phyloP scores from a whole-genome alignment of 257 asterid species.

The Solanum megistacrolobum region DNA sequence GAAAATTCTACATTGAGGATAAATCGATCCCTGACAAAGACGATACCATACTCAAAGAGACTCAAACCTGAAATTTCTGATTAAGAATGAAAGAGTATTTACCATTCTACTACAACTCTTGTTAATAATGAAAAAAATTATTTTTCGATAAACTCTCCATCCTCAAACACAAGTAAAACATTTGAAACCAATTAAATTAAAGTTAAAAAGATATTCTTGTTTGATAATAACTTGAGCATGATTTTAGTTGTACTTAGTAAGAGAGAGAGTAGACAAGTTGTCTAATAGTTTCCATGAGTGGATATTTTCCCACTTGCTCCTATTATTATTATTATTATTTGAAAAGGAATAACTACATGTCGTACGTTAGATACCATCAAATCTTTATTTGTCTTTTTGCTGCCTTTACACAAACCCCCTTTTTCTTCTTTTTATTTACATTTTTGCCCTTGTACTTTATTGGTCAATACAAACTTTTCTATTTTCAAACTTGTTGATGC shows the following conservation, averaged over 20 bases:
- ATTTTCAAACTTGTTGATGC: neutral
- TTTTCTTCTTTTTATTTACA: neutral
- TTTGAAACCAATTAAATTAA: neutral
- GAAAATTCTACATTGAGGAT: neutral
- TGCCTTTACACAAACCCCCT: neutral
- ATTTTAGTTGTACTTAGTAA: neutral
- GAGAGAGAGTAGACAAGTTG: neutral
- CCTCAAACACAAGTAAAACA: too few relatives aligned
- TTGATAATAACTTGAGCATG: neutral
- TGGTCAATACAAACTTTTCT: neutral
- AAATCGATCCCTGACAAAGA: too few relatives aligned
- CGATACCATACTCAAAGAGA: too few relatives aligned
- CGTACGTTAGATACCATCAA: conserved; percentile 21
- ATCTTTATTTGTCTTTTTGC: conserved; percentile 7
- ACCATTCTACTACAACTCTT: too few relatives aligned
- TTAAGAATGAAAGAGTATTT: too few relatives aligned
- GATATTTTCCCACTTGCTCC: neutral
- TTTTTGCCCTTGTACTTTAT: neutral
- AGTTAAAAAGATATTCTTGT: neutral
- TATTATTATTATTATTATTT: neutral
- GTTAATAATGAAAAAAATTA: too few relatives aligned
- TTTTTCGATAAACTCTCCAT: neutral
- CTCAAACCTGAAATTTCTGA: too few relatives aligned
- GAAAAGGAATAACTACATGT: conserved; percentile 5
- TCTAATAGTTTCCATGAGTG: neutral